These are phyloP conservation scores for Verticillium tricorpus DNA, from an alignment of 2,329 filamentous ascomycete species.

Conservation along the genomic window DNA sequence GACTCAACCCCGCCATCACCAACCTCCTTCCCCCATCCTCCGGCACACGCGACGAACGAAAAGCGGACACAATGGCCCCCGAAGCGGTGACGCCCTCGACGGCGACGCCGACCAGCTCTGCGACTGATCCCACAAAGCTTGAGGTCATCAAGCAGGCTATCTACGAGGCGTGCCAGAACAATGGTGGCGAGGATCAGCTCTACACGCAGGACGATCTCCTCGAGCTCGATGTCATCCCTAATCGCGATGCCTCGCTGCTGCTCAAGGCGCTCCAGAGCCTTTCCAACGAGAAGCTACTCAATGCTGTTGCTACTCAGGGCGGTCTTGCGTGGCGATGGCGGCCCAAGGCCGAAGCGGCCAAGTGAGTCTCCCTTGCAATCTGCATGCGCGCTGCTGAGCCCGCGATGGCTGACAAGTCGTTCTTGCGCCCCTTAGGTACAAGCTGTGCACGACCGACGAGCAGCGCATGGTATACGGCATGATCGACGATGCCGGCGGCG, in stretches of 20 bases:
- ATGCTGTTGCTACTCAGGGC: slow-evolving; percentile 37
- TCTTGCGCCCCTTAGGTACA: slow-evolving; percentile 40
- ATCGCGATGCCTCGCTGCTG: slow-evolving; percentile 50
- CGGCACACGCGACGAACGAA: background rate
- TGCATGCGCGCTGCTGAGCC: background rate
- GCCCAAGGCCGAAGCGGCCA: slow-evolving; percentile 55
- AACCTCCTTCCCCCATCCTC: background rate
- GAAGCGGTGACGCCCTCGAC: slow-evolving; percentile 10
- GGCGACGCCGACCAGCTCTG: slow-evolving; percentile 4
- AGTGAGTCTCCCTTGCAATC: slow-evolving; percentile 36
- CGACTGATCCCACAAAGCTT: slow-evolving; percentile 34
- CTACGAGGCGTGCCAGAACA: slow-evolving; percentile 50
- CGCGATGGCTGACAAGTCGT: background rate
- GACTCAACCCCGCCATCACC: slow-evolving; percentile 1
- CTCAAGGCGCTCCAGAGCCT: slow-evolving; percentile 53
- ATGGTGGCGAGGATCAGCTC: slow-evolving; percentile 40
- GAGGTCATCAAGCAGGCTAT: slow-evolving; percentile 50
- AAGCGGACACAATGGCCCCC: background rate
- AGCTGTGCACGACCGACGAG: slow-evolving; percentile 63
- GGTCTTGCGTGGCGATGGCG: slow-evolving; percentile 55
- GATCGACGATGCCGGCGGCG: slow-evolving; percentile 79
- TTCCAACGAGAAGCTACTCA: slow-evolving; percentile 56
- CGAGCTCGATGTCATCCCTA: slow-evolving; percentile 52
- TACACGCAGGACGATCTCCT: slow-evolving; percentile 57
- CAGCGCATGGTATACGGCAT: slow-evolving; percentile 79